Percentiles rank a stretch among this genome's conserved stretches.
Conservation (phyloP, 2,329 filamentous ascomycete genomes). For the Fusarium falciforme region DNA sequence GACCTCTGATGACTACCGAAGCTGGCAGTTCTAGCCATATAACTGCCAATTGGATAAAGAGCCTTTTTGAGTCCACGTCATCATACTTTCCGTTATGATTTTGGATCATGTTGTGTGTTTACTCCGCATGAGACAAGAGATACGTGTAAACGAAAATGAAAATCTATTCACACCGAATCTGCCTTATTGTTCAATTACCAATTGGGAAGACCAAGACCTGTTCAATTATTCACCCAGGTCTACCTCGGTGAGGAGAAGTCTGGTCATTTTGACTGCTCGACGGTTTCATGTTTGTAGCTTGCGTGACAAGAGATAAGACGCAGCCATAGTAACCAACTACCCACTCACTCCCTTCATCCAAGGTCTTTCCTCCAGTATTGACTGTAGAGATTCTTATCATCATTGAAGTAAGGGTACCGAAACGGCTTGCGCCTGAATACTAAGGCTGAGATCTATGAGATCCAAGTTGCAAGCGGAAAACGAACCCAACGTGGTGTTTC, state of each 20-base stretch:
- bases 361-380: not conserved
- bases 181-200: not conserved
- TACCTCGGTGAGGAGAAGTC: not conserved
- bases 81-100: not conserved
- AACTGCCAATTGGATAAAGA: not conserved
- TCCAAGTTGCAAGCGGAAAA: not conserved
- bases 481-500: not conserved
- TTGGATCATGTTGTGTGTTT: not conserved
- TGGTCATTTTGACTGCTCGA: not conserved
- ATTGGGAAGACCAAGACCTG: accelerated
- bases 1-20: not conserved
- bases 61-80: not conserved
- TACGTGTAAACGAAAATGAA: not conserved
- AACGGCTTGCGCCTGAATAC: not conserved
- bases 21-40: not conserved
- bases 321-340: not conserved
- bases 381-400: not conserved
- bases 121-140: not conserved
- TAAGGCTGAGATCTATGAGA: not conserved
- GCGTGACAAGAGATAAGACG: not conserved
- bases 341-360: not conserved
- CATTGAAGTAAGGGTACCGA: not conserved
- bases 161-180: not conserved
- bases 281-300: not conserved
- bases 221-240: not conserved